Percentiles rank a stretch among this genome's conserved stretches.
Evolutionary conservation across 176 grass and related monocot species (phyloP).

Genomic region (Typha latifolia): DNA sequence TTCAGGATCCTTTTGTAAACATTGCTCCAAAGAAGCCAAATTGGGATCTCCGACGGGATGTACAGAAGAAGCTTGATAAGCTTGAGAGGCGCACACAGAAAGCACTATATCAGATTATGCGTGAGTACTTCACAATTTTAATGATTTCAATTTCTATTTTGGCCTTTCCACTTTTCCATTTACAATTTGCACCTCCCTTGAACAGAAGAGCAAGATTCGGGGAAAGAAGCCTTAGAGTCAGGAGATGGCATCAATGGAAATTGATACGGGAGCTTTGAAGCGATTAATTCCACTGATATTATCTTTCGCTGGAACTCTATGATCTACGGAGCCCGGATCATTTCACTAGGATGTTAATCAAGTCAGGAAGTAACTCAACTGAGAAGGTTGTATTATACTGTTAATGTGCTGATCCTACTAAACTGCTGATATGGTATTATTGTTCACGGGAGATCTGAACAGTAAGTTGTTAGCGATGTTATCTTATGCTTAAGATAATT

Average conservation of each 20-base stretch:
- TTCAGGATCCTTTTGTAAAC: slow-evolving; percentile 76
- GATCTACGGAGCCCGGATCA: too few species aligned
- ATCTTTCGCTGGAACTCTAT: too few species aligned
- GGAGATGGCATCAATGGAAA: slow-evolving; percentile 25
- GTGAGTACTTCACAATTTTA: slow-evolving; percentile 26
- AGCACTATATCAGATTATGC: slow-evolving; percentile 61
- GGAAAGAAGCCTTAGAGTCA: slow-evolving; percentile 45
- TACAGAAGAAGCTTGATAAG: slow-evolving; percentile 88
- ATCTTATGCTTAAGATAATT: too few species aligned
- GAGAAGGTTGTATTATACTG: too few species aligned
- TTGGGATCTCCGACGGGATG: slow-evolving; percentile 80
- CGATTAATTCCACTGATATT: too few species aligned
- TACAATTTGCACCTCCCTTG: slow-evolving; percentile 8
- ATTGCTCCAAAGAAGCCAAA: slow-evolving; percentile 99
- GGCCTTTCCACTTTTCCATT: neutral
- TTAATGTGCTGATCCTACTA: too few species aligned
- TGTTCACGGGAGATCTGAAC: too few species aligned
- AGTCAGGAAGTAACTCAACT: too few species aligned
- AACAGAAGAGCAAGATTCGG: slow-evolving; percentile 74
- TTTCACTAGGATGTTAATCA: too few species aligned
- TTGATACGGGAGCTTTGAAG: slow-evolving; percentile 6
- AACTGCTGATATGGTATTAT: too few species aligned
- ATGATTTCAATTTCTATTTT: neutral
- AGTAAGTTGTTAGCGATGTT: too few species aligned
- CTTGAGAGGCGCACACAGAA: slow-evolving; percentile 92